These are phyloP conservation scores for Talaromyces proteolyticus DNA, from an alignment of 495 filamentous ascomycete genomes.

Conservation along the genomic window DNA sequence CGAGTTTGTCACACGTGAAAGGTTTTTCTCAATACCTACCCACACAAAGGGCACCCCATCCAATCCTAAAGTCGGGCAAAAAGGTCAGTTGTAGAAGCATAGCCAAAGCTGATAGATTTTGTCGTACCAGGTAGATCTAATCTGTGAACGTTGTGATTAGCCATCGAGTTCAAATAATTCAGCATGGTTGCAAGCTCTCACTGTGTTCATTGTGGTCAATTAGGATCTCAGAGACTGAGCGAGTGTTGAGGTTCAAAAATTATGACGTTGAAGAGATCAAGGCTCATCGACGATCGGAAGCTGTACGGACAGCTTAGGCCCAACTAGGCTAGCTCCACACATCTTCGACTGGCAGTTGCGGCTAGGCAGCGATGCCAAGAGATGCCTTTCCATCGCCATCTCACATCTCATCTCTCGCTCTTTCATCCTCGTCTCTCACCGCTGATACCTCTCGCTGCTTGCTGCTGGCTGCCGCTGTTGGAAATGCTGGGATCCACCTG, in stretches of 20 bases:
- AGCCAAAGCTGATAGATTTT: not conserved
- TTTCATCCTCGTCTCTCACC: conserved; percentile 1
- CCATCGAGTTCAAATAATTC: not conserved
- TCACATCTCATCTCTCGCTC: not conserved
- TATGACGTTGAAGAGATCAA: too few species aligned
- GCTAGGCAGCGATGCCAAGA: too few species aligned
- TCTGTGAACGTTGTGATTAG: conserved; percentile 21
- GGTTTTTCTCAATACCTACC: too few species aligned
- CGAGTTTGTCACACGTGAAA: too few species aligned
- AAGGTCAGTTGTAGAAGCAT: conserved; percentile 2
- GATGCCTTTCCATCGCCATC: too few species aligned
- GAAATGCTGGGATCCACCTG: conserved; percentile 6
- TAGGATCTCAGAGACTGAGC: not conserved
- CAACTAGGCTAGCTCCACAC: too few species aligned
- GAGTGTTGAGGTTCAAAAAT: too few species aligned
- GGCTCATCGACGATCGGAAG: too few species aligned
- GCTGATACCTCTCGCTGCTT: too few species aligned
- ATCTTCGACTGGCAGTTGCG: too few species aligned
- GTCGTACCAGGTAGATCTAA: conserved; percentile 48
- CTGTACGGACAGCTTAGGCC: too few species aligned
- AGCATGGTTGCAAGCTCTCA: conserved; percentile 17
- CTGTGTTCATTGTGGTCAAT: conserved; percentile 37
- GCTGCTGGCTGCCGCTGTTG: not conserved
- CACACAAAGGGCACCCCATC: conserved; percentile 80
- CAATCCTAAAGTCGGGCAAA: conserved; percentile 52